Percentiles rank a stretch among this genome's conserved stretches.
These are phyloP conservation scores for Tricholoma furcatifolium DNA, from an alignment of 768 basidiomycete species.

Conservation along the genomic window DNA sequence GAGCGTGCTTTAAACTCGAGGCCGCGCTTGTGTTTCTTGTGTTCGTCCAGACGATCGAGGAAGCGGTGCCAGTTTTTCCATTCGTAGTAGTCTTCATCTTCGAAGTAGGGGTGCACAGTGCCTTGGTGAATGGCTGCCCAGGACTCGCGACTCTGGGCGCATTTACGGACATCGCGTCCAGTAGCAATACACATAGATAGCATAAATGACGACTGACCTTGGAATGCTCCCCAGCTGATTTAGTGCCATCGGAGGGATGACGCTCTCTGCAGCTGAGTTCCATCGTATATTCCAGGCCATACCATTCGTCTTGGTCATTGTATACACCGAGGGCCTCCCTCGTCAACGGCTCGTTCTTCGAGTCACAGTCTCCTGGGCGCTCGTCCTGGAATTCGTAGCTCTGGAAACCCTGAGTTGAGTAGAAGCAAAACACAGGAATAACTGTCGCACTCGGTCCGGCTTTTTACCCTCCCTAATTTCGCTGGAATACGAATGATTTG, in stretches of 20 bases:
- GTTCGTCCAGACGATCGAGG: constrained; percentile 37
- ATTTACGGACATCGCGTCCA: not conserved
- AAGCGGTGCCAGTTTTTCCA: constrained; percentile 47
- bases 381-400: constrained; percentile 16
- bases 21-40: constrained; percentile 27
- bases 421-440: not conserved
- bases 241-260: constrained; percentile 25
- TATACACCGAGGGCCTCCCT: not conserved
- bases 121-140: constrained; percentile 42
- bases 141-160: constrained; percentile 42
- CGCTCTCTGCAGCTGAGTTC: constrained; percentile 39
- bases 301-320: constrained; percentile 37
- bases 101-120: constrained; percentile 34
- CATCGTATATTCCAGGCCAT: constrained; percentile 42
- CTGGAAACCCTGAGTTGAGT: constrained; percentile 11
- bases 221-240: constrained; percentile 37
- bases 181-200: not conserved
- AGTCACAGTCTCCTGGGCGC: not conserved
- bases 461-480: constrained; percentile 40
- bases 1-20: constrained; percentile 31
- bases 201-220: constrained; percentile 23
- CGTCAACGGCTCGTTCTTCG: not conserved
- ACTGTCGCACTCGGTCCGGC: constrained; percentile 30
- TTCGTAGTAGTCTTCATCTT: constrained; percentile 39
- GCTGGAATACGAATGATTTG: constrained; percentile 20